phyloP scores from a whole-genome alignment of 2,329 filamentous ascomycete species.

The Parafenestella ontariensis region DNA sequence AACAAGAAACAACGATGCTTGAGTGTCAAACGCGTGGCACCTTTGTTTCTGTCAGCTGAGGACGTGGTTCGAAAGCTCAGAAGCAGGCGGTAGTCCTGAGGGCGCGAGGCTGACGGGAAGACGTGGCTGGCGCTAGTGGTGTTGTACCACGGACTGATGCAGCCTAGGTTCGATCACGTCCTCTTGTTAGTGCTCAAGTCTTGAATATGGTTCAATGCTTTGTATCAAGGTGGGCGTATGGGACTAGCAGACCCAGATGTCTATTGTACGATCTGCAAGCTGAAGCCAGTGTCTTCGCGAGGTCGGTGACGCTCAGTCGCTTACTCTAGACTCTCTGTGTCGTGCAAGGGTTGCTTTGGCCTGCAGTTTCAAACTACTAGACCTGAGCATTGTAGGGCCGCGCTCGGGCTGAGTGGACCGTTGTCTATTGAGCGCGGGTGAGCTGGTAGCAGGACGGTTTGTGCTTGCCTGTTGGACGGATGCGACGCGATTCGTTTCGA shows the following conservation, averaged over 20 bases:
- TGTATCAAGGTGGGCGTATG: too few species aligned
- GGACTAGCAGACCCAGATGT: too few species aligned
- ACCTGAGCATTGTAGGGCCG: neutral
- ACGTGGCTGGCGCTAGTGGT: neutral
- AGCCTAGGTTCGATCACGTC: neutral
- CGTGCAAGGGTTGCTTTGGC: neutral
- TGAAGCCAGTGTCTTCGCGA: too few species aligned
- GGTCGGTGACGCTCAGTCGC: too few species aligned
- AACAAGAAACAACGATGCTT: neutral
- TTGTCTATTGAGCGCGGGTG: neutral
- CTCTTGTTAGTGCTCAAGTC: neutral
- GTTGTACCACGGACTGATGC: neutral
- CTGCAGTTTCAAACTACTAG: neutral
- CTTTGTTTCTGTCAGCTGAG: neutral
- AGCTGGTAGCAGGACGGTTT: neutral
- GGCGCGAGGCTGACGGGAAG: neutral
- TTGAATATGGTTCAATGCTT: too few species aligned
- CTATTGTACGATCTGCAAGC: neutral
- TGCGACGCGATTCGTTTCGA: slow-evolving; percentile 17
- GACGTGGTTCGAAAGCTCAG: neutral
- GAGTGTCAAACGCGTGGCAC: neutral
- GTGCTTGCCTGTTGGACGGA: slow-evolving; percentile 5
- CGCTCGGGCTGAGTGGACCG: neutral
- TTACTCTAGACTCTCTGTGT: neutral
- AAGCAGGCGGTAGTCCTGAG: neutral